Percentiles rank a stretch among this genome's conserved stretches.
Conservation (phyloP, 345 rosid genomes). For the Euphorbia tirucalli region DNA sequence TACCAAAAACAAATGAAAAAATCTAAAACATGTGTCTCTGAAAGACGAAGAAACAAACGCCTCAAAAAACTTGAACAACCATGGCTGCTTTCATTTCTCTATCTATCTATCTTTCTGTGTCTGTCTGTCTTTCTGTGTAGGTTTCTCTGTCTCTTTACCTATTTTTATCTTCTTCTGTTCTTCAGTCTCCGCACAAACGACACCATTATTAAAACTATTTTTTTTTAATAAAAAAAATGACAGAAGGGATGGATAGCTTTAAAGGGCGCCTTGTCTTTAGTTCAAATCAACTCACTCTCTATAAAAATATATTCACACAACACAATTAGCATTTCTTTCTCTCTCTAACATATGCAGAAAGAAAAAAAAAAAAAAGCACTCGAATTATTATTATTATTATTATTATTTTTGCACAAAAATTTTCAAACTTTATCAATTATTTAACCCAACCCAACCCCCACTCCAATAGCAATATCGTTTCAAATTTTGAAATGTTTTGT, state of each 20-base stretch:
- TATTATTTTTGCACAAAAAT: too few relatives aligned
- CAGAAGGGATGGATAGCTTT: conserved; percentile 49
- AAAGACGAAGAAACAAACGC: conserved; percentile 16
- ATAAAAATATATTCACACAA: background rate
- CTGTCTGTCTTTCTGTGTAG: conserved; percentile 9
- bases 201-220: conserved; percentile 16
- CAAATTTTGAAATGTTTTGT: background rate
- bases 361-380: background rate
- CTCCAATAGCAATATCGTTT: too few relatives aligned
- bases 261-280: conserved; percentile 46
- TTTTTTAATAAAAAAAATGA: conserved; percentile 22
- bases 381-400: too few relatives aligned
- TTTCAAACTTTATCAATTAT: too few relatives aligned
- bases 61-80: conserved; percentile 21
- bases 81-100: conserved; percentile 18
- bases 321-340: background rate
- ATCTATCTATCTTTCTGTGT: conserved; percentile 6
- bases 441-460: too few relatives aligned
- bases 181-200: conserved; percentile 29
- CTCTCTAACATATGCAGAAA: background rate
- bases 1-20: conserved; percentile 31
- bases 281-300: conserved; percentile 13
- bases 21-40: too few relatives aligned
- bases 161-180: conserved; percentile 20
- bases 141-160: background rate